Percentiles rank a stretch among this genome's conserved stretches.
These are phyloP conservation scores for Plectosphaerella cucumerina DNA, from an alignment of 2,329 filamentous ascomycete species.

Conservation along the genomic window DNA sequence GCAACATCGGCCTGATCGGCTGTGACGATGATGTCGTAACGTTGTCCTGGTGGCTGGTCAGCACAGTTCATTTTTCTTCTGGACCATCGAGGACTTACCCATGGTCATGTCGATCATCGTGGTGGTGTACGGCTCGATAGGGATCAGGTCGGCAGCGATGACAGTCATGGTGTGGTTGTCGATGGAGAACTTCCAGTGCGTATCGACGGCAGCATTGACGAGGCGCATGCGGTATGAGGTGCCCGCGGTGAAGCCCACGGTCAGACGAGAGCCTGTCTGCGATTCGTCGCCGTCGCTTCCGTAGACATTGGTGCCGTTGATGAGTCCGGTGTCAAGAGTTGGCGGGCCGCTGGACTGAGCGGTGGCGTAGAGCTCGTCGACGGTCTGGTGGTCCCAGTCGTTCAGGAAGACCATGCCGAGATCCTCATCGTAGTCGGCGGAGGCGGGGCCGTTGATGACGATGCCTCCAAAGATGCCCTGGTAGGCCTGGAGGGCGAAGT, in stretches of 20 bases:
- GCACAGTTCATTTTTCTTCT: conserved; percentile 9
- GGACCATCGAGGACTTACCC: conserved; percentile 30
- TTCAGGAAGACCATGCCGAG: conserved; percentile 54
- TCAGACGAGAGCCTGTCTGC: conserved; percentile 25
- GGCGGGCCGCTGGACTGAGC: conserved; percentile 27
- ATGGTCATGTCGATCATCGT: conserved; percentile 45
- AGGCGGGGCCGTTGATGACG: conserved; percentile 56
- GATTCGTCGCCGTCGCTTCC: conserved; percentile 17
- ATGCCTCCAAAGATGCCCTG: conserved; percentile 58
- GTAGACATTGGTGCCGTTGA: conserved; percentile 38
- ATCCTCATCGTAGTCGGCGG: conserved; percentile 59
- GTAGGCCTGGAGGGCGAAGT: conserved; percentile 44
- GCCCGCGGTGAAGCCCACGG: conserved; percentile 33
- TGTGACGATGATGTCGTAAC: conserved; percentile 43
- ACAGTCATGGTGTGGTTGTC: conserved; percentile 55
- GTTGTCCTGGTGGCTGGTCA: conserved; percentile 20
- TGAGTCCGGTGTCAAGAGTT: conserved; percentile 37
- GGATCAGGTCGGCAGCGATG: conserved; percentile 55
- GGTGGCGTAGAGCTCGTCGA: conserved; percentile 28
- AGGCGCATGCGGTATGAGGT: conserved; percentile 42
- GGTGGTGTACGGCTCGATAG: conserved; percentile 50
- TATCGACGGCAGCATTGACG: conserved; percentile 41
- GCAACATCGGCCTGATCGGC: conserved; percentile 25
- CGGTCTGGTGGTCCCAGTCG: conserved; percentile 51
- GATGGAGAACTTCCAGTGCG: conserved; percentile 44